Conservation (phyloP, 306 rosid genomes). For the Crataegus laevigata region DNA sequence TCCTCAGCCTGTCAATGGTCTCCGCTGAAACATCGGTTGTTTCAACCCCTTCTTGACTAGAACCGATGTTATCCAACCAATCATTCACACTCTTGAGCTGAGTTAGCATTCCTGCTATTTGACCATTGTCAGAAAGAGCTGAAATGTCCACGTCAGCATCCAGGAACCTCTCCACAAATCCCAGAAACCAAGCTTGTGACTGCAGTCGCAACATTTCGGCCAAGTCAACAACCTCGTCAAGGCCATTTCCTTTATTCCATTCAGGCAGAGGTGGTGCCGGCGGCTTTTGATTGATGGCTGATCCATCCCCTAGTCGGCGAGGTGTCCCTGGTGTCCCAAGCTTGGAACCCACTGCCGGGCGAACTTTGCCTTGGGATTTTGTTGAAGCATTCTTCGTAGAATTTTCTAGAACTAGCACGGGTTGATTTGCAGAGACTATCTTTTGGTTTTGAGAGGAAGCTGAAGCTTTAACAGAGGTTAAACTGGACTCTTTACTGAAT, state of each 20-base stretch:
- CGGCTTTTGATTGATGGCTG: slow-evolving; percentile 41
- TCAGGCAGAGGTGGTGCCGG: slow-evolving; percentile 50
- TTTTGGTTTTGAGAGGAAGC: slow-evolving; percentile 52
- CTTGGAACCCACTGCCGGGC: slow-evolving; percentile 37
- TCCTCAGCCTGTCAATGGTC: slow-evolving; percentile 64
- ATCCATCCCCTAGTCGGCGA: slow-evolving; percentile 42
- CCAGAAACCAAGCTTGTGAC: slow-evolving; percentile 77
- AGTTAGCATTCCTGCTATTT: slow-evolving; percentile 84
- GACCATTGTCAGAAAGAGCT: slow-evolving; percentile 71
- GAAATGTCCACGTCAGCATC: slow-evolving; percentile 60
- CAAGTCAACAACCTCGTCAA: slow-evolving; percentile 57
- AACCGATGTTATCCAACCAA: slow-evolving; percentile 73
- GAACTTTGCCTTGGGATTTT: slow-evolving; percentile 47
- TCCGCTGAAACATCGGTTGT: slow-evolving; percentile 40
- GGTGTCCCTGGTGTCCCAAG: slow-evolving; percentile 39
- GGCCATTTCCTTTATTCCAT: slow-evolving; percentile 71
- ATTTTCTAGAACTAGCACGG: slow-evolving; percentile 59
- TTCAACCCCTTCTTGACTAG: slow-evolving; percentile 43
- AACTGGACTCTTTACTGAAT: slow-evolving; percentile 41
- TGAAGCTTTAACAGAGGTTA: slow-evolving; percentile 32
- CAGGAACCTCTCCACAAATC: slow-evolving; percentile 79
- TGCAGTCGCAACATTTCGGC: slow-evolving; percentile 53
- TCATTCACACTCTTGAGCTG: slow-evolving; percentile 90
- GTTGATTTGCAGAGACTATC: slow-evolving; percentile 41
- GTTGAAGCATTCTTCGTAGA: slow-evolving; percentile 42